Conservation (phyloP, 2,329 filamentous ascomycete species). For the Colletotrichum sp. region DNA sequence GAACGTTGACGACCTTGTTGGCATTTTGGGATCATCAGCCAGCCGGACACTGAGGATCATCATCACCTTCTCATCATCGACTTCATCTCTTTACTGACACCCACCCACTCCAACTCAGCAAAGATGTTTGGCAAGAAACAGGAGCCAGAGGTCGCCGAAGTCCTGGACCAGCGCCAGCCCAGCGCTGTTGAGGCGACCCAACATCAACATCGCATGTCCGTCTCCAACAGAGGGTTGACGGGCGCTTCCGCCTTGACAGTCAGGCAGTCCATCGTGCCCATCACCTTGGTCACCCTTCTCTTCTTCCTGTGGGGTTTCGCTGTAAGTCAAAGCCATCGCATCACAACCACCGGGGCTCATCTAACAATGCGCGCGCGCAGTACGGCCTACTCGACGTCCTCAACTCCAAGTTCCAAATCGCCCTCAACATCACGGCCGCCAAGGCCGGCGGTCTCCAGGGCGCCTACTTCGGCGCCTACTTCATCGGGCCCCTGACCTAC, state of each 20-base stretch:
- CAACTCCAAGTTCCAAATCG: slow-evolving; percentile 55
- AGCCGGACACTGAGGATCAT: neutral
- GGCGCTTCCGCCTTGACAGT: slow-evolving; percentile 57
- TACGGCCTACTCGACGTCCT: slow-evolving; percentile 38
- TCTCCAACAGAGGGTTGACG: slow-evolving; percentile 26
- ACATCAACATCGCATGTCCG: slow-evolving; percentile 20
- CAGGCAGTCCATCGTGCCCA: slow-evolving; percentile 69
- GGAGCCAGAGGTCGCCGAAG: slow-evolving; percentile 24
- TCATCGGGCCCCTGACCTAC: slow-evolving; percentile 40
- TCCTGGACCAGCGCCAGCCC: slow-evolving; percentile 23
- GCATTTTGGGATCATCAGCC: neutral
- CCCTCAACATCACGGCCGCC: slow-evolving; percentile 48
- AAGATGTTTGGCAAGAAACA: slow-evolving; percentile 26
- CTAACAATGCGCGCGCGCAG: neutral
- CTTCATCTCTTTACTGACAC: neutral
- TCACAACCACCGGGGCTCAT: neutral
- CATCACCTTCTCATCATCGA: neutral
- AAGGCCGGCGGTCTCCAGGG: slow-evolving; percentile 53
- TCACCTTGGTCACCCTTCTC: slow-evolving; percentile 60
- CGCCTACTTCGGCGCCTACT: slow-evolving; percentile 56
- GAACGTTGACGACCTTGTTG: neutral
- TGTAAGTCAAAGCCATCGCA: neutral
- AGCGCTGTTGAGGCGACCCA: slow-evolving; percentile 22
- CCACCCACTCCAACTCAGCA: neutral
- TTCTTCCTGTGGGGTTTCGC: slow-evolving; percentile 60